phyloP scores from a whole-genome alignment of 192 early-diverging fungal species.

The Backusella circina region DNA sequence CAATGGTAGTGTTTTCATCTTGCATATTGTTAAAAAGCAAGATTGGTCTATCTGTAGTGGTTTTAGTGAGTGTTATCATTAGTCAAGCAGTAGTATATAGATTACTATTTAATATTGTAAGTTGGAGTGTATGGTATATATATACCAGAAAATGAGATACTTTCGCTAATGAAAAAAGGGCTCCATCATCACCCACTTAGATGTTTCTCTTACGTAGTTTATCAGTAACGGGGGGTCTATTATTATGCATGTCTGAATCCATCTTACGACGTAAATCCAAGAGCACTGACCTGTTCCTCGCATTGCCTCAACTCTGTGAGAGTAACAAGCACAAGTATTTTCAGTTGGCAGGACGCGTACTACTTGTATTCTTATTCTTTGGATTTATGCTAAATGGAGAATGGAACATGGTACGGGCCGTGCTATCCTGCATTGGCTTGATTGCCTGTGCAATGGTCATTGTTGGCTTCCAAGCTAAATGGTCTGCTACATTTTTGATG shows the following conservation, averaged over 20 bases:
- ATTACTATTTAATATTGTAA: slow-evolving; percentile 77
- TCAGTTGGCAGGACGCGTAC: slow-evolving; percentile 83
- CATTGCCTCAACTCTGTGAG: slow-evolving; percentile 78
- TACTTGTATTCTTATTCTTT: slow-evolving; percentile 90
- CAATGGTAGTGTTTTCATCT: slow-evolving; percentile 74
- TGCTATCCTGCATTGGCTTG: slow-evolving; percentile 72
- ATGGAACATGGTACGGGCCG: slow-evolving; percentile 61
- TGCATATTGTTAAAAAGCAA: slow-evolving; percentile 77
- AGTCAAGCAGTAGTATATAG: slow-evolving; percentile 91
- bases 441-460: slow-evolving; percentile 90
- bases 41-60: slow-evolving; percentile 76
- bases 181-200: not conserved
- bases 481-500: slow-evolving; percentile 88
- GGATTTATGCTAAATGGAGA: slow-evolving; percentile 85
- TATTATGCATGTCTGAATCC: slow-evolving; percentile 91
- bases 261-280: slow-evolving; percentile 44
- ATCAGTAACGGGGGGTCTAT: slow-evolving; percentile 87
- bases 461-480: slow-evolving; percentile 96
- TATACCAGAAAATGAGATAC: too few species aligned
- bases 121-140: not conserved
- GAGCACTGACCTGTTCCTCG: slow-evolving; percentile 74
- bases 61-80: slow-evolving; percentile 75
- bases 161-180: too few species aligned
- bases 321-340: slow-evolving; percentile 83
- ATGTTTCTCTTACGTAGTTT: slow-evolving; percentile 87